Conservation (phyloP, 148 eudicot genomes). For the Dianthus caryophyllus region DNA sequence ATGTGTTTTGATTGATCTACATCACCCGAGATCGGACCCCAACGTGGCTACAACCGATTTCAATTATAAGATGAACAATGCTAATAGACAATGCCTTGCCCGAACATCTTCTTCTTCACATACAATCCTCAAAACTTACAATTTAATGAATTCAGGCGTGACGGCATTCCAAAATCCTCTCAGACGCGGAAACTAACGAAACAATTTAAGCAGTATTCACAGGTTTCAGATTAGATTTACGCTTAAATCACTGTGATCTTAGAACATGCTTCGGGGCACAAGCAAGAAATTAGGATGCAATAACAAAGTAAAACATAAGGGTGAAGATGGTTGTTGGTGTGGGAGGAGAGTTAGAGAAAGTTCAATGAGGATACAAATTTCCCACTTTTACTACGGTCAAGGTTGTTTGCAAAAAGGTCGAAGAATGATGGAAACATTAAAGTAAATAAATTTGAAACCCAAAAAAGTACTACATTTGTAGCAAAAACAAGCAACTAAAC, state of each 20-base stretch:
- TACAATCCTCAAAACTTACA: background rate
- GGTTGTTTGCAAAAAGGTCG: too few species aligned
- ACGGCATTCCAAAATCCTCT: background rate
- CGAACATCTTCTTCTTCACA: background rate
- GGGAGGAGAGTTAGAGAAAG: background rate
- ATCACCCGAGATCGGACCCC: too few species aligned
- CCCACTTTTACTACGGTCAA: background rate
- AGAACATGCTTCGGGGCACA: too few species aligned
- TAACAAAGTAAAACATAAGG: background rate
- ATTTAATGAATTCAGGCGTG: background rate
- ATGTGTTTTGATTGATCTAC: too few species aligned
- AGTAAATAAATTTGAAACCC: background rate
- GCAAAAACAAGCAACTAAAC: constrained; percentile 9
- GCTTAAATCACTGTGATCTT: background rate
- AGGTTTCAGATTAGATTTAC: background rate
- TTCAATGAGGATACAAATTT: background rate
- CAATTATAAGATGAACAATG: too few species aligned
- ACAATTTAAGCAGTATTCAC: background rate
- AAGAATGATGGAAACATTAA: background rate
- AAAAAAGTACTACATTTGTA: background rate
- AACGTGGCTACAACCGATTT: too few species aligned
- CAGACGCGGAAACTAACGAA: too few species aligned
- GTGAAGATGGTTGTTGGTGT: background rate
- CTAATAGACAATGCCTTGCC: background rate
- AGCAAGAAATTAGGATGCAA: background rate